Conservation (phyloP, 306 rosid genomes). For the Corylus avellana region DNA sequence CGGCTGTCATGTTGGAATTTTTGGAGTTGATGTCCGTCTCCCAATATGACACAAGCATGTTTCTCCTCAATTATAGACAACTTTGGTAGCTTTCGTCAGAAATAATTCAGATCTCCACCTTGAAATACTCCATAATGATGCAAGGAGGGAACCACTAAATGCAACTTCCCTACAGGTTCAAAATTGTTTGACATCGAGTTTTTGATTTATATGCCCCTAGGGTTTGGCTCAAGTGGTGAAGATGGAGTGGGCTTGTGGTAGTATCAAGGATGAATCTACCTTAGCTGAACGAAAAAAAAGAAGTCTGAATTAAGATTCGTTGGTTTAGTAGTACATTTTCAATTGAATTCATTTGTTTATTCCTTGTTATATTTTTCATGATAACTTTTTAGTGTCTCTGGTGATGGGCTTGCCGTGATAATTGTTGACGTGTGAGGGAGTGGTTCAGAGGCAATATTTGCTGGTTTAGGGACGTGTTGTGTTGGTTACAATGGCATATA, state of each 20-base stretch:
- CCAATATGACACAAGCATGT: neutral
- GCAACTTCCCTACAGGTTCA: neutral
- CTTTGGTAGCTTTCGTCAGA: neutral
- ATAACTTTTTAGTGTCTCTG: too few relatives aligned
- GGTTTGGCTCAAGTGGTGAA: neutral
- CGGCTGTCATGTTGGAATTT: neutral
- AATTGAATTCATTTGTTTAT: too few relatives aligned
- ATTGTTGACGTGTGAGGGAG: too few relatives aligned
- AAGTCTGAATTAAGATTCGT: neutral
- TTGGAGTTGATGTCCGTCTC: neutral
- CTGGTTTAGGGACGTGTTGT: too few relatives aligned
- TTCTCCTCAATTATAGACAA: neutral
- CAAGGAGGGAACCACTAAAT: neutral
- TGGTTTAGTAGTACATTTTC: neutral
- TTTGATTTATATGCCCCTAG: neutral
- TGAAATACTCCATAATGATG: neutral
- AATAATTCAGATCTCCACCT: neutral
- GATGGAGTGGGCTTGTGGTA: neutral
- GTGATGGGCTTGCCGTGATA: too few relatives aligned
- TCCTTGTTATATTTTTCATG: too few relatives aligned
- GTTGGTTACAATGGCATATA: too few relatives aligned
- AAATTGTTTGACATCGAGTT: neutral
- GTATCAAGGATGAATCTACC: neutral
- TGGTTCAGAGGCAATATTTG: too few relatives aligned
- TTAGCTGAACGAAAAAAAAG: neutral